Percentiles rank a stretch among this genome's conserved stretches.
Evolutionary conservation across 306 rosid species (phyloP).

Genomic region (Cajanus cajan): DNA sequence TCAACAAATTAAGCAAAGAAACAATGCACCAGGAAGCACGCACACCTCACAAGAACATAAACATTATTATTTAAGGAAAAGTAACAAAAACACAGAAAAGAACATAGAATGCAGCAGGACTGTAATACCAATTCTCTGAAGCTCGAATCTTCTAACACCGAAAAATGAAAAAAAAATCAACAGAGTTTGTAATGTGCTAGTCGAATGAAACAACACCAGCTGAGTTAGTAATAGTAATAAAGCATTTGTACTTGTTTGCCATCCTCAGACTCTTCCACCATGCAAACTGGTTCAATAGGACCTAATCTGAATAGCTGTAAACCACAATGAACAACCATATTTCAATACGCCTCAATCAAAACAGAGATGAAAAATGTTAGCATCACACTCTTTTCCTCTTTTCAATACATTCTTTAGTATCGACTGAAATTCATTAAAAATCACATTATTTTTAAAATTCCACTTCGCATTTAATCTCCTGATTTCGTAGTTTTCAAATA

Average conservation of each 20-base stretch:
- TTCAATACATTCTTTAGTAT: too few relatives aligned
- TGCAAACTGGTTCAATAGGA: conserved; percentile 59
- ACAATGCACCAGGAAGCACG: neutral
- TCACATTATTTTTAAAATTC: too few relatives aligned
- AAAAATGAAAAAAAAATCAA: neutral
- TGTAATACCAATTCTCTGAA: neutral
- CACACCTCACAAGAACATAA: neutral
- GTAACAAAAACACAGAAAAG: neutral
- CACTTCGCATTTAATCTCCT: too few relatives aligned
- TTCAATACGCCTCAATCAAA: conserved; percentile 3
- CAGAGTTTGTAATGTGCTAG: neutral
- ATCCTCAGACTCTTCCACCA: conserved; percentile 48
- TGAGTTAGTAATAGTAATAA: neutral
- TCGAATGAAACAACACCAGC: neutral
- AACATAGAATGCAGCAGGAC: neutral
- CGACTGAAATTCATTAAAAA: too few relatives aligned
- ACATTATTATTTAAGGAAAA: neutral
- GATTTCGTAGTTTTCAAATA: too few relatives aligned
- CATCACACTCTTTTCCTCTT: too few relatives aligned
- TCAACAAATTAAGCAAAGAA: neutral
- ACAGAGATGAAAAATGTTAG: too few relatives aligned
- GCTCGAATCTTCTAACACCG: neutral
- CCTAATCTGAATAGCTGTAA: conserved; percentile 69
- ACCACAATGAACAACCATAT: conserved; percentile 16
- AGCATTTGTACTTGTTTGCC: conserved; percentile 51